Evolutionary conservation across 2,329 filamentous ascomycete genomes (phyloP), one percentile per base, ranked within the genome.

Genomic region (Pseudocercospora ulei): DNA sequence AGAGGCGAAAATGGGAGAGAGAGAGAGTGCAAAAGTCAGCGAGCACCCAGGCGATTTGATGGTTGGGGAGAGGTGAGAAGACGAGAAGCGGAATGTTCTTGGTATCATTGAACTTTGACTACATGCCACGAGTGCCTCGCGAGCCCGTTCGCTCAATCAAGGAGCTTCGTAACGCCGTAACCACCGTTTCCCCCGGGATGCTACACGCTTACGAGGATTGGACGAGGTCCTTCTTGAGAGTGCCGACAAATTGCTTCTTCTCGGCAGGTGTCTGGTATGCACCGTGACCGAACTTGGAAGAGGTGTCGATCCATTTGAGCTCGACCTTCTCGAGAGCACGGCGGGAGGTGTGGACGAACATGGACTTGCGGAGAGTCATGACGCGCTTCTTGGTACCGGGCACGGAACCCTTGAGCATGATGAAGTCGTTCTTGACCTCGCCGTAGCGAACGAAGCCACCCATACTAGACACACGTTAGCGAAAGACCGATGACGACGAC

Each of bases 301-400:
- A 95, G 61, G 90, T 98, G 65, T 98, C 90, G 82, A 98, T 98
- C 90, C 90, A 98, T 75, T 98, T 98, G 75, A 98, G 83, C 65
- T 88, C 84, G 68, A 96, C 83, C 84, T 98, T 96, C 82, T 98
- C 90, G 64, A 94, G 76, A 41, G 90, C 84, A 68, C 81, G 86
- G 66, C 90, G 78, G 64, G 82, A 94, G 59, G 87, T 96, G 78
- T 98, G 90, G 50, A 74, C 76, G 78, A 90, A 96, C 78, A 98
- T 90, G 57, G 88, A 92, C 78, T 96, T 98, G 70, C 90, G 83
- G 61, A 98, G 82, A 57, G 90, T 98, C 75, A 96, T 83, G 66
- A 98, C 80, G 66, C 90, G 80, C 87, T 98, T 98, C 87, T 96
- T 96, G 65, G 86, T 80, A 80, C 90, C 90, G 51, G 90, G 90